These are phyloP conservation scores for Penicillium verrucosum DNA, from an alignment of 2,329 filamentous ascomycete genomes.

Conservation along the genomic window DNA sequence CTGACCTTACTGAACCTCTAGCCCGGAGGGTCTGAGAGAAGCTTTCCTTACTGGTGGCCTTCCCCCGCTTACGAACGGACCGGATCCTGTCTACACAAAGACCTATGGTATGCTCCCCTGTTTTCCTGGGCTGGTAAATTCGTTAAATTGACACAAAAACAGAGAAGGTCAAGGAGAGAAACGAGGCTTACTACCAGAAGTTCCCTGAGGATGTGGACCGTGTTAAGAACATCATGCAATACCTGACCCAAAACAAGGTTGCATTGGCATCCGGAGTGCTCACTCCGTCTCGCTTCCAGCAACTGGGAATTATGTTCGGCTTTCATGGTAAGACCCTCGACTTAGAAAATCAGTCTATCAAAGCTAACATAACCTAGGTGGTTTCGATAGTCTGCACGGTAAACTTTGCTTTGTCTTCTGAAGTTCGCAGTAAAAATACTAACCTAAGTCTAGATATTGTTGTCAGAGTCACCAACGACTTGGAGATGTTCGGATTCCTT, in stretches of 20 bases:
- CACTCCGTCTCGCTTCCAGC: constrained; percentile 70
- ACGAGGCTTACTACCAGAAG: constrained; percentile 76
- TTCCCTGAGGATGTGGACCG: constrained; percentile 73
- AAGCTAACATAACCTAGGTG: constrained; percentile 45
- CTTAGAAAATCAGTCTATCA: neutral
- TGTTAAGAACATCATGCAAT: constrained; percentile 63
- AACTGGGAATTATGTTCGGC: constrained; percentile 75
- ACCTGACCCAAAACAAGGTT: constrained; percentile 62
- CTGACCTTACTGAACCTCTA: constrained; percentile 13
- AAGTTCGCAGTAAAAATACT: neutral
- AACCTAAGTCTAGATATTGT: constrained; percentile 53
- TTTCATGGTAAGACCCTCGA: constrained; percentile 56
- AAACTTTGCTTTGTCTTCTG: constrained; percentile 14
- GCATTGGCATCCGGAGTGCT: constrained; percentile 67
- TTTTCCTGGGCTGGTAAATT: neutral
- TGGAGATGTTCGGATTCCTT: constrained; percentile 72
- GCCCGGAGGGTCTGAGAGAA: constrained; percentile 74
- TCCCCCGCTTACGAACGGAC: constrained; percentile 67
- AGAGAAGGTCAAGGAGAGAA: constrained; percentile 66
- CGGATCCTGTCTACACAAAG: constrained; percentile 71
- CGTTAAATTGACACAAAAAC: constrained; percentile 13
- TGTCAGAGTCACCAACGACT: constrained; percentile 66
- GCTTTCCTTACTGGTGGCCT: constrained; percentile 82
- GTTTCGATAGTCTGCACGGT: constrained; percentile 70
- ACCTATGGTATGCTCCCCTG: constrained; percentile 54